These are phyloP conservation scores for Euclidium syriacum DNA, from an alignment of 345 rosid species.

Conservation along the genomic window DNA sequence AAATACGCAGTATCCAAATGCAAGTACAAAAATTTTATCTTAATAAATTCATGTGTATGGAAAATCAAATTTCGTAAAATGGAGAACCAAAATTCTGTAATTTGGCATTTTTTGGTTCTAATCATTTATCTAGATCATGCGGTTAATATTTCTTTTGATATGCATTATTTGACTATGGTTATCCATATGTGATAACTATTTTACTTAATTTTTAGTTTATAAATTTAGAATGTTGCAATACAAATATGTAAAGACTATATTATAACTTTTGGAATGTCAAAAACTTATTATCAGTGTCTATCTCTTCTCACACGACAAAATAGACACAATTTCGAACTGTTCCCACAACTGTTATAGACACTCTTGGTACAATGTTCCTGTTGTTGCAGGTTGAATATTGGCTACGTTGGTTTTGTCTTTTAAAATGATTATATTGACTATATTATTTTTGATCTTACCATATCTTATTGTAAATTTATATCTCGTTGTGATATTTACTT, in stretches of 20 bases:
- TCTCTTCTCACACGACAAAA: conserved; percentile 26
- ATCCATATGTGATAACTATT: background rate
- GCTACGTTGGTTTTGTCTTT: conserved; percentile 8
- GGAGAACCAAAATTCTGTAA: background rate
- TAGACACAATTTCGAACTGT: conserved; percentile 17
- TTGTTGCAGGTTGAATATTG: conserved; percentile 35
- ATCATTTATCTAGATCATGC: background rate
- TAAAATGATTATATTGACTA: background rate
- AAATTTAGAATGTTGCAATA: background rate
- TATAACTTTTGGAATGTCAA: background rate
- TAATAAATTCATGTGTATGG: background rate
- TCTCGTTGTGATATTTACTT: conserved; percentile 2
- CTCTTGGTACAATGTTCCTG: conserved; percentile 17
- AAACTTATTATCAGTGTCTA: background rate
- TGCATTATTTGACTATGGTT: background rate
- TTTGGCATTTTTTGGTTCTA: background rate
- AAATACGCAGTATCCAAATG: background rate
- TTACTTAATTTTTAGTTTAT: background rate
- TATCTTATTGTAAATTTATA: background rate
- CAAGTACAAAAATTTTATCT: conserved; percentile 3
- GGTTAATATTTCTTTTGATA: background rate
- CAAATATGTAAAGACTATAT: background rate
- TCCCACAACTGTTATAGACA: conserved; percentile 39
- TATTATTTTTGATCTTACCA: background rate
- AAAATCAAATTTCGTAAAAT: background rate